phyloP scores from a whole-genome alignment of 1,139 yeast species.

The Suhomyces bokatorum region DNA sequence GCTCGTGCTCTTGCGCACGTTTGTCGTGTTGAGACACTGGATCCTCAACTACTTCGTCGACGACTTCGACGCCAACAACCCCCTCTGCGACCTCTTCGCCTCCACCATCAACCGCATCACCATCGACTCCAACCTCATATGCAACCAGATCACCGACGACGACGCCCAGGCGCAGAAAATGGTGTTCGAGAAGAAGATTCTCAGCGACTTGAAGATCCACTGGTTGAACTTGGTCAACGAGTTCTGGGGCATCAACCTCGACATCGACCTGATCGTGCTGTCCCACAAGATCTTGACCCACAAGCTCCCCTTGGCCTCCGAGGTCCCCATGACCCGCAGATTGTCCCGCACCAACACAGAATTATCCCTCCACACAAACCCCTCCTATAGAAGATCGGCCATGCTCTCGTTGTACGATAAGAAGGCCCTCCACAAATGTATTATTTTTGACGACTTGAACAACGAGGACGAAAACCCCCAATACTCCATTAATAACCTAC shows the following conservation, averaged over 20 bases:
- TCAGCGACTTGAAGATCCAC: constrained; percentile 46
- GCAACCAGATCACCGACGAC: constrained; percentile 9
- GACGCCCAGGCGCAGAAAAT: constrained; percentile 8
- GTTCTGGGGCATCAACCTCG: constrained; percentile 34
- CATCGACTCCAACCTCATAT: constrained; percentile 32
- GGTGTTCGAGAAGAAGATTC: constrained; percentile 42
- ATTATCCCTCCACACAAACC: constrained; percentile 47
- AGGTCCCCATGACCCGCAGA: constrained; percentile 21
- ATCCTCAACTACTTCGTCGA: constrained; percentile 72
- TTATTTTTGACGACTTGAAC: constrained; percentile 31
- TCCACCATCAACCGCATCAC: constrained; percentile 50
- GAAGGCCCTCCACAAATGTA: constrained; percentile 35
- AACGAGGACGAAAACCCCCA: constrained; percentile 39
- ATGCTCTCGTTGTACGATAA: constrained; percentile 54
- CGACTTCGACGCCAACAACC: constrained; percentile 55
- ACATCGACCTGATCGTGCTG: constrained; percentile 22
- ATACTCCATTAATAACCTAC: constrained; percentile 39
- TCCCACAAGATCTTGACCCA: constrained; percentile 23
- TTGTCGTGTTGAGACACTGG: constrained; percentile 90
- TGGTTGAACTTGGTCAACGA: constrained; percentile 39
- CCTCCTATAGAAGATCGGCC: constrained; percentile 55
- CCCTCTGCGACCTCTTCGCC: constrained; percentile 50
- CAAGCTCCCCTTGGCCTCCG: constrained; percentile 31
- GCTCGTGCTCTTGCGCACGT: constrained; percentile 75
- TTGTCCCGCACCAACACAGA: constrained; percentile 40